phyloP scores from a whole-genome alignment of 306 rosid genomes.

The Vigna mungo region DNA sequence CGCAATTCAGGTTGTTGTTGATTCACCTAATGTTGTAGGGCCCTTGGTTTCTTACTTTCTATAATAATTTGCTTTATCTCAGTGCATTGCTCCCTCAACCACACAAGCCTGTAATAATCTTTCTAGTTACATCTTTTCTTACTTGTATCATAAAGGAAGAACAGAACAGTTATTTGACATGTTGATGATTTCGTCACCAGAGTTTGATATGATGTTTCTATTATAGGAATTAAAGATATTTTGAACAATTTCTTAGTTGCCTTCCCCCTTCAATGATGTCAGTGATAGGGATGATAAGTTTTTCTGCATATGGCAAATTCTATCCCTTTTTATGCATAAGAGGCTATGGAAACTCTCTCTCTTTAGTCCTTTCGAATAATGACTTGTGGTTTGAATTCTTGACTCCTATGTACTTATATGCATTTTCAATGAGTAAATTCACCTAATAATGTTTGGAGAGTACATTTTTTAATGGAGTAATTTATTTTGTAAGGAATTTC shows the following conservation, averaged over 20 bases:
- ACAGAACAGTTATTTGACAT: constrained; percentile 1
- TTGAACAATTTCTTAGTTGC: background rate
- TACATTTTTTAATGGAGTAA: no score
- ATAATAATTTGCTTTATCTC: constrained; percentile 33
- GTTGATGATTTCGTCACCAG: background rate
- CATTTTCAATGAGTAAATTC: no score
- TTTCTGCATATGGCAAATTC: background rate
- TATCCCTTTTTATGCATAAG: background rate
- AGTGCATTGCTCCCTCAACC: background rate
- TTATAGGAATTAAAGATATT: background rate
- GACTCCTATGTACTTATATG: no score
- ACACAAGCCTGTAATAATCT: constrained; percentile 1
- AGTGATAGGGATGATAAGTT: constrained; percentile 9
- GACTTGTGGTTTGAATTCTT: no score
- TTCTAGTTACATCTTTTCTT: constrained; percentile 9
- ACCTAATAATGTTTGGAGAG: no score
- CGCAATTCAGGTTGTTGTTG: constrained; percentile 57
- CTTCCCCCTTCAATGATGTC: constrained; percentile 10
- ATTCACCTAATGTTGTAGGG: constrained; percentile 54
- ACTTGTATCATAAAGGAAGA: background rate
- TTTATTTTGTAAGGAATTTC: no score
- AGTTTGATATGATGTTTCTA: background rate
- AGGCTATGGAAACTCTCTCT: background rate
- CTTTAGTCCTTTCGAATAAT: background rate
- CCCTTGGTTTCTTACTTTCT: constrained; percentile 44